Evolutionary conservation across 2,329 filamentous ascomycete genomes (phyloP).

Genomic region (Aspergillus niger): DNA sequence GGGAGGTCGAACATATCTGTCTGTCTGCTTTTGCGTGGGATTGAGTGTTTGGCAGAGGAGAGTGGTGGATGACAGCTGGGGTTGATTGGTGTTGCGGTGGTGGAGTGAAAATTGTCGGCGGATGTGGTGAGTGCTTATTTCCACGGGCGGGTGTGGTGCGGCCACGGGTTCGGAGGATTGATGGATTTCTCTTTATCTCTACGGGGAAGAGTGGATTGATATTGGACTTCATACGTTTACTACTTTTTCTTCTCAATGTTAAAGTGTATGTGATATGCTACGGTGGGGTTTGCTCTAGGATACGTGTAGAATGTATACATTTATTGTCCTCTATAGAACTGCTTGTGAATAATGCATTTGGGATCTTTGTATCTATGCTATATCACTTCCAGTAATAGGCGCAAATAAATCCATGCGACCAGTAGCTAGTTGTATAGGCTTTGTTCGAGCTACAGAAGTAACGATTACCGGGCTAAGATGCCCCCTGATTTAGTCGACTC

Average conservation of each 20-base stretch:
- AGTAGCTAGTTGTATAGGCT: background rate
- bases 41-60: background rate
- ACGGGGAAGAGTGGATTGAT: background rate
- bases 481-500: background rate
- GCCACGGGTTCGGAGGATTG: conserved; percentile 18
- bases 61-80: background rate
- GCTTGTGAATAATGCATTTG: background rate
- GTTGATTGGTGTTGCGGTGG: background rate
- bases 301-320: background rate
- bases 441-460: too few relatives aligned
- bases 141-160: conserved; percentile 13
- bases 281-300: too few relatives aligned
- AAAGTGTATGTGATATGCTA: too few relatives aligned
- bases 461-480: too few relatives aligned
- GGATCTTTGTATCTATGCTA: background rate
- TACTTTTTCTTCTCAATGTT: background rate
- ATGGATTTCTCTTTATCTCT: too few relatives aligned
- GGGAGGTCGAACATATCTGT: conserved; percentile 40
- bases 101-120: conserved; percentile 13
- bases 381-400: background rate
- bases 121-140: conserved; percentile 6
- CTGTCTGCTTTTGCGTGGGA: background rate
- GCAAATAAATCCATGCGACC: background rate
- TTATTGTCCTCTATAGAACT: background rate
- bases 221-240: background rate